These are phyloP conservation scores for Globisporangium perplexum DNA, from an alignment of 352 stramenopile genomes.

Conservation along the genomic window DNA sequence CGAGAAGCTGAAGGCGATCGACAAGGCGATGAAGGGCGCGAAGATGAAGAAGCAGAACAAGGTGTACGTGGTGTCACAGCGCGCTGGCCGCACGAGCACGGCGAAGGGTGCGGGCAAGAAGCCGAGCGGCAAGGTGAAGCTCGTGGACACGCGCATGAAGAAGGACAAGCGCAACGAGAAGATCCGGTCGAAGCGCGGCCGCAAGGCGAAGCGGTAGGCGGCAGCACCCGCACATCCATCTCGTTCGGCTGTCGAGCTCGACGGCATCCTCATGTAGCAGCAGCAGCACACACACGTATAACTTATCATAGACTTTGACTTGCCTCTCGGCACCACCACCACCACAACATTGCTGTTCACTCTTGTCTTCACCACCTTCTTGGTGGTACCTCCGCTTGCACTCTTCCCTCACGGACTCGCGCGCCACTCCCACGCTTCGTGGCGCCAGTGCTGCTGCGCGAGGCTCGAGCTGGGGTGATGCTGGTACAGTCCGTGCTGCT, in stretches of 20 bases:
- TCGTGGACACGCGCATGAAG: conserved; percentile 98
- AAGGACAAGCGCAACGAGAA: conserved; percentile 92
- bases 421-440: conserved; percentile 48
- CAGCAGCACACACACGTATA: neutral
- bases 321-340: neutral
- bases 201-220: conserved; percentile 82
- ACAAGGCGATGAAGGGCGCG: conserved; percentile 94
- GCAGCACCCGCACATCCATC: neutral
- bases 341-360: neutral
- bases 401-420: neutral
- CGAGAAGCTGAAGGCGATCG: conserved; percentile 98
- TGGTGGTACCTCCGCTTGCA: neutral
- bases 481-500: conserved; percentile 2
- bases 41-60: conserved; percentile 91
- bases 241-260: neutral
- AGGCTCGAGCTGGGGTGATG: neutral
- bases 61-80: conserved; percentile 94
- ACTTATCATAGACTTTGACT: conserved; percentile 5
- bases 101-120: conserved; percentile 73
- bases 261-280: neutral
- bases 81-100: conserved; percentile 40
- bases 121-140: conserved; percentile 88
- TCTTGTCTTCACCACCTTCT: neutral
- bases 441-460: conserved; percentile 8
- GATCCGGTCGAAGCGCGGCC: conserved; percentile 75